Evolutionary conservation across 129 eudicot genomes (phyloP).

Genomic region (Centaurea solstitialis): DNA sequence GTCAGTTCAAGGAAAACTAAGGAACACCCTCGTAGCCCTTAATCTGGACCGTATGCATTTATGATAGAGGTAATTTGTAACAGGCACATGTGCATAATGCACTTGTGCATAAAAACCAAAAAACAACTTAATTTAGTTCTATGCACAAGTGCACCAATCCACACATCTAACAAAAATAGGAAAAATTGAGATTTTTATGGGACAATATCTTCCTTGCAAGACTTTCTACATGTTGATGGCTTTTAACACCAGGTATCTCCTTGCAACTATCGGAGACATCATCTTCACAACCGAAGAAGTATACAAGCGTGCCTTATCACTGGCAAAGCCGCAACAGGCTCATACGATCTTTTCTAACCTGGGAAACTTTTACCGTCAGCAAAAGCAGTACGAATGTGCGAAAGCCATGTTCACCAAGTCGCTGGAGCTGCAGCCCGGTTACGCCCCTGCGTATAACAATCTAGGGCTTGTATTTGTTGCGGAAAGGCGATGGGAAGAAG

Average conservation of each 20-base stretch:
- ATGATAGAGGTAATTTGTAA: too few relatives aligned
- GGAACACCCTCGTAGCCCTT: too few relatives aligned
- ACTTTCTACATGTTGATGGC: background rate
- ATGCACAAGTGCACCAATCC: background rate
- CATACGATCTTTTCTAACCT: conserved; percentile 73
- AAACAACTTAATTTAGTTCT: too few relatives aligned
- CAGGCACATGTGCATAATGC: too few relatives aligned
- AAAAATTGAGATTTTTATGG: background rate
- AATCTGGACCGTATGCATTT: too few relatives aligned
- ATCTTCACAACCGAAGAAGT: conserved; percentile 76
- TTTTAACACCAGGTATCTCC: conserved; percentile 61
- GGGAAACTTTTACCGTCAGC: conserved; percentile 84
- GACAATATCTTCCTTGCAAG: background rate
- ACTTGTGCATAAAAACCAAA: too few relatives aligned
- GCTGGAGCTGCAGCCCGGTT: conserved; percentile 86
- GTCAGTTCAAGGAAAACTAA: too few relatives aligned
- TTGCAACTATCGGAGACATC: conserved; percentile 75
- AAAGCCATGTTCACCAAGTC: conserved; percentile 95
- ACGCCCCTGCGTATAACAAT: conserved; percentile 95
- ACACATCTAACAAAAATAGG: background rate
- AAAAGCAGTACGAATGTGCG: conserved; percentile 58
- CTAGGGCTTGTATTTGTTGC: conserved; percentile 94
- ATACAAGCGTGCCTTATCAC: conserved; percentile 72
- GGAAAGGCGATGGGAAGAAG: conserved; percentile 81
- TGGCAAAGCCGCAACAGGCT: conserved; percentile 68